Base-by-base conservation (phyloP, 2,329 filamentous ascomycete species). In the Fusarium illudens region DNA sequence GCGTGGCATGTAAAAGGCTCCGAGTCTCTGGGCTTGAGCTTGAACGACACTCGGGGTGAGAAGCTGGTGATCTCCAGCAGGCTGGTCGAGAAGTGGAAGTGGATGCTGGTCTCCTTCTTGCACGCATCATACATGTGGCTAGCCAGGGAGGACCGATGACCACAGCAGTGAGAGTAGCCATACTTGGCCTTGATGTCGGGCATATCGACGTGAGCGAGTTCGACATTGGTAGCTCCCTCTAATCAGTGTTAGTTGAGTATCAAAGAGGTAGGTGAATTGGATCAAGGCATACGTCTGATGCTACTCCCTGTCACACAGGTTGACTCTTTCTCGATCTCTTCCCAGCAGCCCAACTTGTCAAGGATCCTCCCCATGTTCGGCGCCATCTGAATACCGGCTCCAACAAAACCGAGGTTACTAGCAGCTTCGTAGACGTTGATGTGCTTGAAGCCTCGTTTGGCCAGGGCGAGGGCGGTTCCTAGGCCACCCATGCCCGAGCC, bases 311-410 rank as follows among this genome's bases (percentile, higher is more conserved):
- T 65, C 2, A 76, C 70, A n/a, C 71, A 64, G 3, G 71, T 72
- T 27, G 69, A 58, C 17, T 73, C 68, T 10, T 20, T 57, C 39
- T 75, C 68, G 65, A 96, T 92, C 15, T 84, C 83, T 17, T 84
- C 79, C 92, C 92, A 95, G 61, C 91, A 90, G 10, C 90, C 92
- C 36, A 94, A 80, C 13, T 84, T 82, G 74, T 93, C 89, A 12
- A 96, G 84, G 9, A 96, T 91, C 3, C 91, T 86, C 4, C 90
- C 89, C 85, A 95, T 91, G 70, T 96, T 96, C 0, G 92, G 92
- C 0, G 92, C 91, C 60, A 95, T 84, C 76, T 96, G 93, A 68
- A 96, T 95, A 6, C 93, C 93, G 1, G 93, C 93, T 22, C 93
- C 93, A 1, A 95, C 92, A 6, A 76, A 75, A 0, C 67, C 62